Percentiles rank a stretch among this genome's conserved stretches.
Conservation (phyloP, 495 filamentous ascomycete genomes). For the Parathielavia appendiculata region DNA sequence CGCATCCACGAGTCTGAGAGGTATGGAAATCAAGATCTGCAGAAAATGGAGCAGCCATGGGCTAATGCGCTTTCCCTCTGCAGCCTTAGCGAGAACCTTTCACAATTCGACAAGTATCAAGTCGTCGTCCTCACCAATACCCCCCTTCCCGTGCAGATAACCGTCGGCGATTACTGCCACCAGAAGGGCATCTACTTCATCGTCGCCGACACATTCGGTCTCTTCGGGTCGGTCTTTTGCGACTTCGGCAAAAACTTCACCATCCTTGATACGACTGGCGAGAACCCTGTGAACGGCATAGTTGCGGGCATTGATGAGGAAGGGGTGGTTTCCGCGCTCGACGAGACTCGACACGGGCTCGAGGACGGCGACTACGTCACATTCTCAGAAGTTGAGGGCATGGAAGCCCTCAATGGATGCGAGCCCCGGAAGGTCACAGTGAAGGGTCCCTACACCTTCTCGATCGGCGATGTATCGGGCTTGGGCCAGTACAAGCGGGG, state of each 20-base stretch:
- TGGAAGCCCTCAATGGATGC: slow-evolving; percentile 79
- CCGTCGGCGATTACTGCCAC: slow-evolving; percentile 88
- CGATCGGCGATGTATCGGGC: slow-evolving; percentile 86
- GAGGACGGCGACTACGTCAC: slow-evolving; percentile 96
- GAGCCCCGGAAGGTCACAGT: slow-evolving; percentile 86
- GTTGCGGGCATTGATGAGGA: slow-evolving; percentile 83
- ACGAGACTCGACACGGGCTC: slow-evolving; percentile 92
- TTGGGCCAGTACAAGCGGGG: slow-evolving; percentile 81
- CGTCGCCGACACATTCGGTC: slow-evolving; percentile 79
- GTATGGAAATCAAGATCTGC: slow-evolving; percentile 23
- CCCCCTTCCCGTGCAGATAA: slow-evolving; percentile 69
- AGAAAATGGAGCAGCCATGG: not conserved
- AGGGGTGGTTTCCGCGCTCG: slow-evolving; percentile 87
- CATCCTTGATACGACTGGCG: slow-evolving; percentile 82
- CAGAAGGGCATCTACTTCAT: slow-evolving; percentile 85
- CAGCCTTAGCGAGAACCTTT: slow-evolving; percentile 63
- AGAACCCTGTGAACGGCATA: slow-evolving; percentile 82
- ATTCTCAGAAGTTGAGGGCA: slow-evolving; percentile 87
- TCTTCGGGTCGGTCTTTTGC: slow-evolving; percentile 95
- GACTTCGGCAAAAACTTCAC: slow-evolving; percentile 95
- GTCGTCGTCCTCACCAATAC: slow-evolving; percentile 86
- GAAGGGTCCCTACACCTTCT: slow-evolving; percentile 95
- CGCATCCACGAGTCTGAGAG: slow-evolving; percentile 57
- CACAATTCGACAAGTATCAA: slow-evolving; percentile 79
- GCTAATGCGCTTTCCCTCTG: slow-evolving; percentile 20